Conservation (phyloP, 139 green algal genomes). For the Pseudopediastrum boryanum region DNA sequence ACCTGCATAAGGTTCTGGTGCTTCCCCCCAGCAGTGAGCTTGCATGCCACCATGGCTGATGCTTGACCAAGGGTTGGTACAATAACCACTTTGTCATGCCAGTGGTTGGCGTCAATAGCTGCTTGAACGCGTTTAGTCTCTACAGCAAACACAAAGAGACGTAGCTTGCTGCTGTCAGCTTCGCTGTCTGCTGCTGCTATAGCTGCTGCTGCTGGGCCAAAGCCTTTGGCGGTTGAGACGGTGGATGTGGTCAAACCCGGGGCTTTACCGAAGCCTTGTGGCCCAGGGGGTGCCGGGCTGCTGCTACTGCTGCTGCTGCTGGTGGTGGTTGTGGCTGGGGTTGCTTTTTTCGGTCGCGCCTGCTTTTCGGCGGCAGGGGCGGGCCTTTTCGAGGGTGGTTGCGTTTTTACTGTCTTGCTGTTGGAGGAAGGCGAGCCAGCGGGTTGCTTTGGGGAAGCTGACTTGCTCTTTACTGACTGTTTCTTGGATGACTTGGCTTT, state of each 20-base stretch:
- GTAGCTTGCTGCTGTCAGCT: background rate
- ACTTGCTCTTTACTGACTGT: no score
- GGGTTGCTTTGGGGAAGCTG: no score
- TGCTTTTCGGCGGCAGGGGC: no score
- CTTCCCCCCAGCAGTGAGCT: conserved; percentile 8
- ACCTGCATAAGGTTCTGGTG: conserved; percentile 32
- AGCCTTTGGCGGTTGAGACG: background rate
- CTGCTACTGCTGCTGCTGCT: background rate
- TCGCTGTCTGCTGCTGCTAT: background rate
- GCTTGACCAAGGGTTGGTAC: conserved; percentile 11
- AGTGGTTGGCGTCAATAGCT: background rate
- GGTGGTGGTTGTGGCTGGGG: background rate
- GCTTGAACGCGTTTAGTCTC: conserved; percentile 3
- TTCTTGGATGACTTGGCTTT: no score
- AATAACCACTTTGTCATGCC: conserved; percentile 12
- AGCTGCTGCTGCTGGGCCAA: background rate
- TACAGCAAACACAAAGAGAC: conserved; percentile 25
- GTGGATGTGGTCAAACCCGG: background rate
- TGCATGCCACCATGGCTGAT: conserved; percentile 8
- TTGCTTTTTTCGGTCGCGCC: no score
- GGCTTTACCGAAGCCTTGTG: background rate
- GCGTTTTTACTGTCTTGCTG: no score
- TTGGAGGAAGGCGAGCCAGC: no score
- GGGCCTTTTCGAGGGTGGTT: no score
- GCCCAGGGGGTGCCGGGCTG: background rate